phyloP scores from a whole-genome alignment of 202 grass and related monocot genomes.

The Miscanthus sacchariflorus region DNA sequence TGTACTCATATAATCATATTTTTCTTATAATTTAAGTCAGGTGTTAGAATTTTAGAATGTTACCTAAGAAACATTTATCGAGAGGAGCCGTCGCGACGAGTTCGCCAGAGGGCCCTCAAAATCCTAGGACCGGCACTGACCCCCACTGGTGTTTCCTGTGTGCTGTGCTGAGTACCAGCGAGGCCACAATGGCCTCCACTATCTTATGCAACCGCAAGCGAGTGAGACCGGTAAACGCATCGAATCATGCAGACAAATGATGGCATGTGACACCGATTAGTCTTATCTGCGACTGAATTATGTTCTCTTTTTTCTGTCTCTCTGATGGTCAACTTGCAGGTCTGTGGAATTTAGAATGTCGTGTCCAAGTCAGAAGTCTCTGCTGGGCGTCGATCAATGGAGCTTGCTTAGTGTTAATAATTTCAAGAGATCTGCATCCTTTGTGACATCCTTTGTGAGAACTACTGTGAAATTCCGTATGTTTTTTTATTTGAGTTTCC shows the following conservation, averaged over 20 bases:
- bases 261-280: slow-evolving; percentile 2
- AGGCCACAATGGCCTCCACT: slow-evolving; percentile 41
- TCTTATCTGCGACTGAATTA: slow-evolving; percentile 14
- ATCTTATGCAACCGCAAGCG: slow-evolving; percentile 18
- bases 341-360: slow-evolving; percentile 3
- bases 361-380: slow-evolving; percentile 31
- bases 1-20: too few species aligned
- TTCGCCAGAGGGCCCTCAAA: too few species aligned
- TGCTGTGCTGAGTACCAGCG: slow-evolving; percentile 18
- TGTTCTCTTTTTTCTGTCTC: neutral
- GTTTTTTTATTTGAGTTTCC: neutral
- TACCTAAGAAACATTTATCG: too few species aligned
- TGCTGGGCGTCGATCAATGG: neutral
- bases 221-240: slow-evolving; percentile 12
- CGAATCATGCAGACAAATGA: slow-evolving; percentile 35
- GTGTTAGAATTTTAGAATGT: too few species aligned
- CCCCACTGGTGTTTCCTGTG: slow-evolving; percentile 11
- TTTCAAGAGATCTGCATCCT: neutral
- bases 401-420: neutral
- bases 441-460: neutral
- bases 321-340: neutral
- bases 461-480: neutral
- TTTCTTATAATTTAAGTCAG: too few species aligned
- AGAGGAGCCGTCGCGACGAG: too few species aligned
- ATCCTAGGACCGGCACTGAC: too few species aligned